These are phyloP conservation scores for Cephaloascus albidus DNA, from an alignment of 805 yeast species.

Conservation along the genomic window DNA sequence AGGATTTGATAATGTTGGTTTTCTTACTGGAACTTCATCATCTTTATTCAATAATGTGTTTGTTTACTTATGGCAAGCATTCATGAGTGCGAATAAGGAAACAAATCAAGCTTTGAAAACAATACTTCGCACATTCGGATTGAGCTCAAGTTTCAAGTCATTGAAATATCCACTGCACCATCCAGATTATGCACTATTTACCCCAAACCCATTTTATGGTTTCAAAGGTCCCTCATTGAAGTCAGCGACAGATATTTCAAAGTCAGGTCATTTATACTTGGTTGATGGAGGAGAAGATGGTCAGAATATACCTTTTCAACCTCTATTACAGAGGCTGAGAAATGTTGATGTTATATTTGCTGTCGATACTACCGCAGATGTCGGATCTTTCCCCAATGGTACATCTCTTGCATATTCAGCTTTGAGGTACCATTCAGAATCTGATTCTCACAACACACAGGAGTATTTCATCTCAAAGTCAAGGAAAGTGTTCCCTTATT, in stretches of 20 bases:
- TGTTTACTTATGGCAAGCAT: conserved; percentile 33
- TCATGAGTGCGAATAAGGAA: conserved; percentile 15
- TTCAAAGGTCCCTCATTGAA: conserved; percentile 7
- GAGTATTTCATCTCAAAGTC: conserved; percentile 1
- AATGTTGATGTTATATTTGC: conserved; percentile 28
- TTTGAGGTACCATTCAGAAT: conserved; percentile 17
- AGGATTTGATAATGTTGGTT: conserved; percentile 52
- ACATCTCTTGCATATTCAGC: conserved; percentile 33
- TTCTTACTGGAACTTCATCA: conserved; percentile 55
- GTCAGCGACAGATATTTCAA: conserved; percentile 8
- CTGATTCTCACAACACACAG: conserved; percentile 1
- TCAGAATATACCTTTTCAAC: conserved; percentile 37
- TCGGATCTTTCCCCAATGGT: conserved; percentile 50
- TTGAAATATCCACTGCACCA: conserved; percentile 21
- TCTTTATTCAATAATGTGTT: conserved; percentile 50
- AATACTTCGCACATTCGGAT: conserved; percentile 33
- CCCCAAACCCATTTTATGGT: conserved; percentile 54
- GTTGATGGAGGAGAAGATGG: conserved; percentile 42
- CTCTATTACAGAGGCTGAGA: conserved; percentile 26
- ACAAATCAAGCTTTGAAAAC: conserved; percentile 23
- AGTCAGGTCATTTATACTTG: conserved; percentile 9
- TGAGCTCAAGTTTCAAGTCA: conserved; percentile 17
- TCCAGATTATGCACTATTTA: conserved; percentile 50
- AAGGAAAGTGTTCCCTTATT: background rate
- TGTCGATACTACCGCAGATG: conserved; percentile 41